Conservation (phyloP, 257 asterid species). For the Buddleja alternifolia region DNA sequence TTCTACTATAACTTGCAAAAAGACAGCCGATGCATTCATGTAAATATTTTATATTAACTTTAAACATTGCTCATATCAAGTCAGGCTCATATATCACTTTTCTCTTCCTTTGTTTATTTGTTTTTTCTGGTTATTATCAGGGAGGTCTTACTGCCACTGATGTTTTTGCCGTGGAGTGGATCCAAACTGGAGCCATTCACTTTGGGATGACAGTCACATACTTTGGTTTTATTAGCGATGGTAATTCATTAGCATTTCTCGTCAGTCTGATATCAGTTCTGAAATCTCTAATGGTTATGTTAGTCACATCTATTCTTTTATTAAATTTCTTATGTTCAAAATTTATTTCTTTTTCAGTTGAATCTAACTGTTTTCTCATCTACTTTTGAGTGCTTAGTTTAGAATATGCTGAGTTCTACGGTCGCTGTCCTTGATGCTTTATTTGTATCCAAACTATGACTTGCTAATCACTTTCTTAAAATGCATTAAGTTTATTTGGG, state of each 20-base stretch:
- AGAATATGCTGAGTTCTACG: conserved; percentile 13
- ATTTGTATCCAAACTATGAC: conserved; percentile 9
- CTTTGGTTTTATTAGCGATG: conserved; percentile 94
- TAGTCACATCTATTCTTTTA: conserved; percentile 8
- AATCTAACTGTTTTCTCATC: conserved; percentile 11
- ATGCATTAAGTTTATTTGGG: conserved; percentile 9
- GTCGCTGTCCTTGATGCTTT: neutral
- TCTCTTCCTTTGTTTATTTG: too few species aligned
- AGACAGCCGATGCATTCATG: neutral
- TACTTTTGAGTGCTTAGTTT: conserved; percentile 17
- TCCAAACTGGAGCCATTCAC: conserved; percentile 88
- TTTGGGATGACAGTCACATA: conserved; percentile 91
- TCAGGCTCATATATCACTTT: neutral
- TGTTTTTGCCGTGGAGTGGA: conserved; percentile 98
- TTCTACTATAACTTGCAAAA: too few species aligned
- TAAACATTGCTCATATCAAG: neutral
- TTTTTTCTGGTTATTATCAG: conserved; percentile 48
- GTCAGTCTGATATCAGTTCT: conserved; percentile 17
- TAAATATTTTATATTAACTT: neutral
- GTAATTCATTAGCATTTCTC: conserved; percentile 45
- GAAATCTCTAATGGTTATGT: neutral
- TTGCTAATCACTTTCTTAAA: conserved; percentile 1
- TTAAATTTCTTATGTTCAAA: neutral
- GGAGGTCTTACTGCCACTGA: conserved; percentile 97
- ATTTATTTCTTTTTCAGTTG: conserved; percentile 14